Evolutionary conservation across 495 filamentous ascomycete genomes (phyloP).

Genomic region (Trichoderma virens): DNA sequence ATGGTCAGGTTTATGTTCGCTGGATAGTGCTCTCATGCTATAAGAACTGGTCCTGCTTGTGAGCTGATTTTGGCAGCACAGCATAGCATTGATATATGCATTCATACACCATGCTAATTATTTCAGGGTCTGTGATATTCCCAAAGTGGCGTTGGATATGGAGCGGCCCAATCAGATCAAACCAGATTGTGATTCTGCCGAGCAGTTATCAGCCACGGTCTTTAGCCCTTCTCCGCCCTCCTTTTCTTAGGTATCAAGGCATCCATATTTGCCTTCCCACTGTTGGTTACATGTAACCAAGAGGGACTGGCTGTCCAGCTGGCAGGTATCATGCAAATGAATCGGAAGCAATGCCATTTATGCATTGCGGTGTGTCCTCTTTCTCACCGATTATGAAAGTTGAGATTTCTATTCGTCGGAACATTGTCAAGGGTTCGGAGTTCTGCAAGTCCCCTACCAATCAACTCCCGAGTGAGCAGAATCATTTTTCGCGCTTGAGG

Average conservation of each 20-base stretch:
- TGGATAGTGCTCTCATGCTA: too few relatives aligned
- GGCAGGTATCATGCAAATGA: not conserved
- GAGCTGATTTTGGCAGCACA: too few relatives aligned
- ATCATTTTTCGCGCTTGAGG: not conserved
- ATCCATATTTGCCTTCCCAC: not conserved
- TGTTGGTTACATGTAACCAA: not conserved
- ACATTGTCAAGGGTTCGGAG: not conserved
- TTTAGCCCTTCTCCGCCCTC: not conserved
- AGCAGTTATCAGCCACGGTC: not conserved
- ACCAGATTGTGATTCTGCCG: not conserved
- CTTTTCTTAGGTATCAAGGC: not conserved
- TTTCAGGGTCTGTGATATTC: too few relatives aligned
- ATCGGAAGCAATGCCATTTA: not conserved
- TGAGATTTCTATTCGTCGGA: not conserved
- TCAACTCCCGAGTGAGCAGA: not conserved
- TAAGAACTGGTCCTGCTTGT: too few relatives aligned
- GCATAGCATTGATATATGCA: too few relatives aligned
- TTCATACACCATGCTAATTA: too few relatives aligned
- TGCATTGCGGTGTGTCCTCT: not conserved
- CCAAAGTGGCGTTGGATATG: not conserved
- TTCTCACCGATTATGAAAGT: not conserved
- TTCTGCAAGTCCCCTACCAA: not conserved
- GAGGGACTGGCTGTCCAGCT: not conserved
- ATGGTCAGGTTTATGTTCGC: too few relatives aligned
- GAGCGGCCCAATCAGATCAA: not conserved